Evolutionary conservation across 2,329 filamentous ascomycete species (phyloP).

Genomic region (Penicillium rolfsii): DNA sequence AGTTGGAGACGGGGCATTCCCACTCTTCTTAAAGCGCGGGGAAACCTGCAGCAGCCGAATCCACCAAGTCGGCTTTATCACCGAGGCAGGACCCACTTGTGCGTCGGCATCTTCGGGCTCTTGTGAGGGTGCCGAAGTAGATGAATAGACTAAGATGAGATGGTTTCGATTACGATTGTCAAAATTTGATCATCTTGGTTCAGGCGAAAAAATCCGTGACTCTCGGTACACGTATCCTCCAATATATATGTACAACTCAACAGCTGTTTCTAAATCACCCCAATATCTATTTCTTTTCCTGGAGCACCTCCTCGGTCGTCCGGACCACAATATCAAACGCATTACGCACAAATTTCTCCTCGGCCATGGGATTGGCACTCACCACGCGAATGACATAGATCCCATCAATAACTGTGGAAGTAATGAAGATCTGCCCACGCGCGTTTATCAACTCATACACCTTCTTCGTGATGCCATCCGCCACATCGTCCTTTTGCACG

Average conservation of each 20-base stretch:
- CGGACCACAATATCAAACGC: constrained; percentile 75
- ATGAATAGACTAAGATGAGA: background rate
- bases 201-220: no score
- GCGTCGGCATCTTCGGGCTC: background rate
- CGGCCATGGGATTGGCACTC: constrained; percentile 69
- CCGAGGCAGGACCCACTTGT: background rate
- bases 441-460: constrained; percentile 76
- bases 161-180: no score
- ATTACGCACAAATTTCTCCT: constrained; percentile 71
- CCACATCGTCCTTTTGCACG: constrained; percentile 52
- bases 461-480: constrained; percentile 70
- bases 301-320: constrained; percentile 60
- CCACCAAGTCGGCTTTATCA: constrained; percentile 21
- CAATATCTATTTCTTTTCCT: constrained; percentile 12
- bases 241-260: background rate
- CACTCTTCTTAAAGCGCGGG: constrained; percentile 17
- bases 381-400: constrained; percentile 81
- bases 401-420: constrained; percentile 72
- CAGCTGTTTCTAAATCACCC: background rate
- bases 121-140: background rate
- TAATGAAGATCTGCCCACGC: constrained; percentile 79
- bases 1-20: constrained; percentile 1
- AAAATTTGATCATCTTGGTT: no score
- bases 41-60: constrained; percentile 8
- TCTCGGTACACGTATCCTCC: no score